Conservation (phyloP, 257 asterid genomes). For the Echites panduratus region DNA sequence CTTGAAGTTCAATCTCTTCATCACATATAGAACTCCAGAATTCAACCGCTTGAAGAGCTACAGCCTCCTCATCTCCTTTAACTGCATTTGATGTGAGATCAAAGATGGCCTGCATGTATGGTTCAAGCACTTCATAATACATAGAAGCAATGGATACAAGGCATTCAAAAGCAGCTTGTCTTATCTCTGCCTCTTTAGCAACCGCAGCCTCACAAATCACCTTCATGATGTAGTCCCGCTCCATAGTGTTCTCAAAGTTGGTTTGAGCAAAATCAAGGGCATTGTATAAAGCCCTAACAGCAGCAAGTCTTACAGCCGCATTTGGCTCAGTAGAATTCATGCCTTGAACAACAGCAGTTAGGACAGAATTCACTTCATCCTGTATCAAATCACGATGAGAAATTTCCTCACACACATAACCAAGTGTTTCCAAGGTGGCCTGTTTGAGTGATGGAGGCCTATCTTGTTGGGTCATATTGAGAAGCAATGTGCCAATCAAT, state of each 20-base stretch:
- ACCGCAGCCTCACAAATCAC: slow-evolving; percentile 71
- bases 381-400: slow-evolving; percentile 65
- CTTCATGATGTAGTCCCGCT: slow-evolving; percentile 81
- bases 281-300: slow-evolving; percentile 68
- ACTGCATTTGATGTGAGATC: slow-evolving; percentile 80
- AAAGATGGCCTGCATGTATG: slow-evolving; percentile 72
- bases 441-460: slow-evolving; percentile 56
- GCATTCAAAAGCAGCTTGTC: slow-evolving; percentile 86
- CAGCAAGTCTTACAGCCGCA: slow-evolving; percentile 72
- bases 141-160: slow-evolving; percentile 77
- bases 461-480: slow-evolving; percentile 62
- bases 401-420: slow-evolving; percentile 88
- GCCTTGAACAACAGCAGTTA: slow-evolving; percentile 86
- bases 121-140: slow-evolving; percentile 66
- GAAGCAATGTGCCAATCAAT: slow-evolving; percentile 57
- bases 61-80: slow-evolving; percentile 68
- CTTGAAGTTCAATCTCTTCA: slow-evolving; percentile 77
- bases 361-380: slow-evolving; percentile 71
- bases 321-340: slow-evolving; percentile 64
- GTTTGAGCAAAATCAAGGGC: slow-evolving; percentile 91
- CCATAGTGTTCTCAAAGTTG: slow-evolving; percentile 78
- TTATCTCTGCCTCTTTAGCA: slow-evolving; percentile 60
- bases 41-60: slow-evolving; percentile 85
- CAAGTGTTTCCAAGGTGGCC: slow-evolving; percentile 81
- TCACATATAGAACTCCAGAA: slow-evolving; percentile 95